phyloP scores from a whole-genome alignment of 1,139 yeast genomes.

The Candida sanyaensis region DNA sequence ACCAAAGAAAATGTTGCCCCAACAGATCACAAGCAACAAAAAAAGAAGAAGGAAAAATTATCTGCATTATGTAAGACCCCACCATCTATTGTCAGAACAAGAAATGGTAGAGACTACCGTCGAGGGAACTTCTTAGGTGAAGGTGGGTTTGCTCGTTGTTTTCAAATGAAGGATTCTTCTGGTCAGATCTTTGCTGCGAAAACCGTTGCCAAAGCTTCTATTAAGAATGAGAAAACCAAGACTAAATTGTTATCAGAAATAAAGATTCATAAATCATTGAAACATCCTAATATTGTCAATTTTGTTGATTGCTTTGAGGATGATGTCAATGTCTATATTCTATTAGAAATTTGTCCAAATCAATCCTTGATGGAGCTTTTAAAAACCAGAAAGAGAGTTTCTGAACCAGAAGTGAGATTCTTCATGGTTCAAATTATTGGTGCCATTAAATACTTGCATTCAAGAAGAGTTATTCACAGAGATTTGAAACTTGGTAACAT shows the following conservation, averaged over 20 bases:
- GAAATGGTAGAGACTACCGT: conserved; percentile 85
- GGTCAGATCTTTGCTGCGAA: conserved; percentile 95
- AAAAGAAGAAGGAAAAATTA: conserved; percentile 81
- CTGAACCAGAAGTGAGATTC: conserved; percentile 90
- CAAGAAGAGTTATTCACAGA: conserved; percentile 91
- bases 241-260: conserved; percentile 90
- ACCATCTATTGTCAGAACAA: conserved; percentile 85
- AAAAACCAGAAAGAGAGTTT: conserved; percentile 75
- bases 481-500: conserved; percentile 94
- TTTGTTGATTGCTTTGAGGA: conserved; percentile 96
- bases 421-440: conserved; percentile 94
- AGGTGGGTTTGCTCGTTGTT: conserved; percentile 99
- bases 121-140: conserved; percentile 93
- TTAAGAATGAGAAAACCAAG: conserved; percentile 87
- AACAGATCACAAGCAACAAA: conserved; percentile 20
- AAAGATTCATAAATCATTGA: conserved; percentile 89
- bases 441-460: conserved; percentile 89
- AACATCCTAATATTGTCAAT: conserved; percentile 87
- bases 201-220: conserved; percentile 94
- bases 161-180: conserved; percentile 88
- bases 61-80: conserved; percentile 93
- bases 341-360: conserved; percentile 92
- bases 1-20: conserved; percentile 28
- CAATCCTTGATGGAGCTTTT: conserved; percentile 91
- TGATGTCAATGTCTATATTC: conserved; percentile 87